Evolutionary conservation across 2,329 filamentous ascomycete genomes (phyloP), one percentile per base, ranked within the genome.

Genomic region (Reticulascus tulasneorum): DNA sequence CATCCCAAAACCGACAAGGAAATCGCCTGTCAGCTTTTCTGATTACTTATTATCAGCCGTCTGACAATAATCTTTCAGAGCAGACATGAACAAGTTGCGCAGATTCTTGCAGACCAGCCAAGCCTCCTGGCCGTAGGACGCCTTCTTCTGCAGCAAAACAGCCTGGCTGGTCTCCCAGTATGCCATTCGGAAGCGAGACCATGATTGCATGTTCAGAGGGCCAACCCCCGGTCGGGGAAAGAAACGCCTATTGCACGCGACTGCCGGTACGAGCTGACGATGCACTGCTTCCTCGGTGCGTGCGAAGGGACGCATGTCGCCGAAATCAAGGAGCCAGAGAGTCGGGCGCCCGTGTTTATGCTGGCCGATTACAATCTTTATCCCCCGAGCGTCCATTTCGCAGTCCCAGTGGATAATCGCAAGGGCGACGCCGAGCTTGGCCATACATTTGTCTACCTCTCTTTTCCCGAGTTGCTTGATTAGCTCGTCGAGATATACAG

Each of bases 371-470:
- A 23, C 23, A 21, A 40, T 36, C 23, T 20, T 25, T 18, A 40
- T 9, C 5, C 12, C 19, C 11, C 12, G 11, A 20, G 37, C 37
- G 33, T 37, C 33, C 16, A 20, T 24, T 19, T n/a, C 7, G 8
- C 35, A 13, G 15, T 40, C 37, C 33, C 23, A 26, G 33, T 40
- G 33, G 18, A 40, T 40, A 9, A 40, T 19, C 9, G 37, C 37
- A 11, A 37, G 23, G 6, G 37, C 28, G 18, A 19, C 20, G 16
- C 37, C 37, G 27, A 40, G 31, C 23, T 40, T 16, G 15, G 33
- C 23, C 19, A 33, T 33, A 11, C 35, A 17, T 23, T 17, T 19
- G 23, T 23, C 18, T 2, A 29, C 27, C 10, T 17, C 33, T 16
- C 9, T 12, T 3, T 23, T 19, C 9, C 37, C 37, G 23, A 40